A percentile compares a stretch with the other conserved stretches of the same genome.
Evolutionary conservation across 768 basidiomycete species (phyloP).

Genomic region (Trametes elegans): DNA sequence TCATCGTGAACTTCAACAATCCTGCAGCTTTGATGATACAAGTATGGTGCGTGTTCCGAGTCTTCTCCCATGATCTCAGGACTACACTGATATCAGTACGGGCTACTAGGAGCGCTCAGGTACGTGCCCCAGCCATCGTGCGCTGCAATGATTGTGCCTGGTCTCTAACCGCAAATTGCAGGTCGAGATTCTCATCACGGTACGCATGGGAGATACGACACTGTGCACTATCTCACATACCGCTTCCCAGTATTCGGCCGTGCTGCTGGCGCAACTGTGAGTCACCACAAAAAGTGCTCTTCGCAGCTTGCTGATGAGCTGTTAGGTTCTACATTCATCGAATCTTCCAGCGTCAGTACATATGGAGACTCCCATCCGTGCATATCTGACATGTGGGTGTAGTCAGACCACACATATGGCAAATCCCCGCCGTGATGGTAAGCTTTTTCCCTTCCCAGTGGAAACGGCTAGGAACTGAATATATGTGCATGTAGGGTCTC

Average conservation of each 20-base stretch:
- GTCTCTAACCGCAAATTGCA: not conserved
- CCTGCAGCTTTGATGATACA: slow-evolving; percentile 1
- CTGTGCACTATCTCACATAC: not conserved
- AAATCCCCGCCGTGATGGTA: not conserved
- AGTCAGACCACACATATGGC: slow-evolving; percentile 2
- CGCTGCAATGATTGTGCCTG: too few species aligned
- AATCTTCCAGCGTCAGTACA: slow-evolving; percentile 4
- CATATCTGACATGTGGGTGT: not conserved
- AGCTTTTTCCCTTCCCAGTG: not conserved
- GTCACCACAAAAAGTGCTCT: too few species aligned
- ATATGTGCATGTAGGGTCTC: too few species aligned
- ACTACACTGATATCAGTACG: too few species aligned
- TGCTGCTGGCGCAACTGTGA: not conserved
- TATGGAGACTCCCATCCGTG: too few species aligned
- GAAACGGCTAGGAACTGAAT: too few species aligned
- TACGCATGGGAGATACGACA: not conserved
- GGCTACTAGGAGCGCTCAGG: not conserved
- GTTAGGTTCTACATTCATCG: slow-evolving; percentile 1
- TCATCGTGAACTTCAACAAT: slow-evolving; percentile 14
- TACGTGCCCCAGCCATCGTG: not conserved
- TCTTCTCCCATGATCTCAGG: too few species aligned
- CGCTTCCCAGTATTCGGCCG: not conserved
- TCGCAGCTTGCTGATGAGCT: too few species aligned
- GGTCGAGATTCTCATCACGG: not conserved
- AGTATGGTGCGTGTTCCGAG: slow-evolving; percentile 5